Conservation (phyloP, 345 rosid species). For the Punica granatum region DNA sequence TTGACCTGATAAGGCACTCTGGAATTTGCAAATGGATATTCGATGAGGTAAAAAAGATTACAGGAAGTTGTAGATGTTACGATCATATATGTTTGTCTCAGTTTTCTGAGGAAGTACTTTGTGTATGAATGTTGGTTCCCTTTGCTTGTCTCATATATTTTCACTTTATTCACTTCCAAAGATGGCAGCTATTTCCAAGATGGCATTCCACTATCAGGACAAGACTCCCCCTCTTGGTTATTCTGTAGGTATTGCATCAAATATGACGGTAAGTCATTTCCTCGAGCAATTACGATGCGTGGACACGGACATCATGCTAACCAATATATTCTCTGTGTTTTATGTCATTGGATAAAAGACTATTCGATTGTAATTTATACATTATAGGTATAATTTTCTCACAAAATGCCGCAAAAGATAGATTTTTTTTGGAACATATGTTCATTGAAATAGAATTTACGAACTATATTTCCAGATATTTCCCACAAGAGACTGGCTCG, state of each 20-base stretch:
- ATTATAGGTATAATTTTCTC: neutral
- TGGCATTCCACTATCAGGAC: conserved; percentile 71
- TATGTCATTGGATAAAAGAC: neutral
- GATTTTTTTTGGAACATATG: neutral
- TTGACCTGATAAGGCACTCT: conserved; percentile 56
- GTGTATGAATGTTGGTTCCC: neutral
- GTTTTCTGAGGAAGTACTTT: neutral
- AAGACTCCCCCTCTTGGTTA: conserved; percentile 54
- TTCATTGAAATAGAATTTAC: neutral
- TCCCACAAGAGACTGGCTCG: conserved; percentile 76
- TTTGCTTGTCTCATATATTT: neutral
- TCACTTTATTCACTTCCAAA: conserved; percentile 19
- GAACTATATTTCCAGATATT: conserved; percentile 36
- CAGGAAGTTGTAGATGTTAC: neutral
- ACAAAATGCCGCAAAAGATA: neutral
- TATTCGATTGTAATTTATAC: neutral
- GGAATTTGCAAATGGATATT: conserved; percentile 90
- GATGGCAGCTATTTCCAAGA: conserved; percentile 80
- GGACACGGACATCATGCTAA: neutral
- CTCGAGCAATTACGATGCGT: neutral
- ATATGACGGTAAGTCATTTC: conserved; percentile 47
- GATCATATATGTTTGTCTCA: neutral
- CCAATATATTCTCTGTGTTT: neutral
- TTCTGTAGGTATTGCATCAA: conserved; percentile 37
- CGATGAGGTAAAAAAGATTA: conserved; percentile 59